Conservation (phyloP, 1,284 basidiomycete genomes). For the Moesziomyces globuligerus region DNA sequence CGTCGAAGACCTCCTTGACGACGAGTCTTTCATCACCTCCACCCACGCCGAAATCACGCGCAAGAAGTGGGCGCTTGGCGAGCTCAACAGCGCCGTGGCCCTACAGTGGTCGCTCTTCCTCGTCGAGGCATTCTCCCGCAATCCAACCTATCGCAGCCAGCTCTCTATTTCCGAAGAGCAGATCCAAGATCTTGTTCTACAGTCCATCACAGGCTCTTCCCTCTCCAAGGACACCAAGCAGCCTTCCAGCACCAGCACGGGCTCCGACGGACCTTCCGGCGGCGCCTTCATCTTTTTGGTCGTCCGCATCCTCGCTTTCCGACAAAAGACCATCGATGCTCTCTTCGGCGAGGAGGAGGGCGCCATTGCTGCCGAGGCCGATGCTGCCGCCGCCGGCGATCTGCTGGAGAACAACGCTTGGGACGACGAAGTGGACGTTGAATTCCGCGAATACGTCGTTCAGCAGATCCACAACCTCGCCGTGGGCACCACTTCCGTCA, state of each 20-base stretch:
- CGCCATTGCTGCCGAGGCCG: slow-evolving; percentile 50
- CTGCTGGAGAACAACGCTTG: slow-evolving; percentile 43
- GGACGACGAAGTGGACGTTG: slow-evolving; percentile 68
- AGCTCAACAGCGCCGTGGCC: slow-evolving; percentile 78
- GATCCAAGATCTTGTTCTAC: slow-evolving; percentile 51
- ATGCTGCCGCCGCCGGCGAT: slow-evolving; percentile 45
- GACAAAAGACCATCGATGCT: slow-evolving; percentile 60
- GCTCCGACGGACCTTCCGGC: slow-evolving; percentile 77
- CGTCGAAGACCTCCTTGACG: slow-evolving; percentile 46
- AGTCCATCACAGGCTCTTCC: slow-evolving; percentile 46
- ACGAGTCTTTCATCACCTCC: slow-evolving; percentile 63
- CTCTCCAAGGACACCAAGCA: slow-evolving; percentile 71
- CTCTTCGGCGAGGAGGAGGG: slow-evolving; percentile 73
- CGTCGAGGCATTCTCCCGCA: slow-evolving; percentile 53
- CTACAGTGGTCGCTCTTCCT: slow-evolving; percentile 84
- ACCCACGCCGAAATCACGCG: slow-evolving; percentile 59
- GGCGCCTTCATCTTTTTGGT: slow-evolving; percentile 83
- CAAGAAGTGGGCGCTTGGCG: slow-evolving; percentile 76
- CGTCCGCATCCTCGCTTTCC: slow-evolving; percentile 66
- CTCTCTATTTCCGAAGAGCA: slow-evolving; percentile 54
- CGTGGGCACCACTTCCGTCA: slow-evolving; percentile 47
- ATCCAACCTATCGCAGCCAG: slow-evolving; percentile 52
- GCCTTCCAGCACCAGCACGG: slow-evolving; percentile 73
- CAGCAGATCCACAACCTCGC: slow-evolving; percentile 60
- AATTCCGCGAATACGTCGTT: slow-evolving; percentile 63